Evolutionary conservation across 495 filamentous ascomycete species (phyloP).

Genomic region (Talaromyces wortmannii): DNA sequence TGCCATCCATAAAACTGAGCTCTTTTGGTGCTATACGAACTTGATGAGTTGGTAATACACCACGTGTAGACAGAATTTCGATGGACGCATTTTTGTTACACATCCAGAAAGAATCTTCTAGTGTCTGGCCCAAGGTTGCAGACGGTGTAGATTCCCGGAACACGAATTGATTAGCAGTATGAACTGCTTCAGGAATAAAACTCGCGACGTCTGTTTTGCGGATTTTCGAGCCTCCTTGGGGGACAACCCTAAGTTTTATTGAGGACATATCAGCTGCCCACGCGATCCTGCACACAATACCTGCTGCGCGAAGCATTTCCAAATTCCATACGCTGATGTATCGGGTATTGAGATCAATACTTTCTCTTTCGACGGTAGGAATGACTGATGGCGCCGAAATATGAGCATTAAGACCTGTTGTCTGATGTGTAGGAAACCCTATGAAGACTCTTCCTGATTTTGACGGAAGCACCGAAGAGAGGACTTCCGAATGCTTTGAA

Average conservation of each 20-base stretch:
- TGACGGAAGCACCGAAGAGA: slow-evolving; percentile 81
- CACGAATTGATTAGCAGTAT: slow-evolving; percentile 66
- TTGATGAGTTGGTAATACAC: slow-evolving; percentile 68
- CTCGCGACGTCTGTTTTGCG: slow-evolving; percentile 53
- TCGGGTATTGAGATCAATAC: slow-evolving; percentile 91
- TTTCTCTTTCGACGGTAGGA: slow-evolving; percentile 96
- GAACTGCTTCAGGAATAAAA: slow-evolving; percentile 70
- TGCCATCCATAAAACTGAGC: slow-evolving; percentile 81
- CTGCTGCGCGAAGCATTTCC: slow-evolving; percentile 89
- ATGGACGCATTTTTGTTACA: slow-evolving; percentile 73
- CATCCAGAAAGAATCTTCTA: slow-evolving; percentile 94
- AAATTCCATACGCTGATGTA: slow-evolving; percentile 92
- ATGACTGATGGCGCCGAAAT: slow-evolving; percentile 98
- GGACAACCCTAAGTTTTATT: slow-evolving; percentile 42
- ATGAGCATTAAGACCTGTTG: slow-evolving; percentile 87
- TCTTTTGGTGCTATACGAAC: slow-evolving; percentile 78
- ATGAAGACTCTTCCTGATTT: slow-evolving; percentile 91
- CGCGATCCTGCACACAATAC: slow-evolving; percentile 81
- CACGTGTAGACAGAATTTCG: slow-evolving; percentile 80
- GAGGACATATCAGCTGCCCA: slow-evolving; percentile 80
- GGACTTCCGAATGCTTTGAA: slow-evolving; percentile 64
- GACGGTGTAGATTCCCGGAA: slow-evolving; percentile 87
- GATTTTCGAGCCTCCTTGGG: slow-evolving; percentile 46
- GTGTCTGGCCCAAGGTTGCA: slow-evolving; percentile 66
- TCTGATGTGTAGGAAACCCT: slow-evolving; percentile 95